Conservation (phyloP, 192 early-diverging fungal species). For the Coemansia sp. region DNA sequence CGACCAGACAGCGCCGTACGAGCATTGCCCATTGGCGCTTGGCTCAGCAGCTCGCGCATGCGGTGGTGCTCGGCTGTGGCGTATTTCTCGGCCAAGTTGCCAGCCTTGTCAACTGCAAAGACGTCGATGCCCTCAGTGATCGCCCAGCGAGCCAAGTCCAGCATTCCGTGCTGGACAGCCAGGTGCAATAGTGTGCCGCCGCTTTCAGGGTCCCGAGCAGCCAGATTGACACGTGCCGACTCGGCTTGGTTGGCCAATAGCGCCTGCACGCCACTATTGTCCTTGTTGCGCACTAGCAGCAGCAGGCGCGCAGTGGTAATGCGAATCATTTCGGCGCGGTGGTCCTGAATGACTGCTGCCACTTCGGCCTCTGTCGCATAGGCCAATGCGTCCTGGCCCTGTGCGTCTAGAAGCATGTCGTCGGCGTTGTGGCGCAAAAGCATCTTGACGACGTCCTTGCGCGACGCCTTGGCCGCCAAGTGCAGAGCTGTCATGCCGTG, state of each 20-base stretch:
- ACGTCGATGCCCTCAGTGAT: constrained; percentile 76
- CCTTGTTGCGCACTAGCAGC: constrained; percentile 45
- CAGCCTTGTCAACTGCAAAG: constrained; percentile 64
- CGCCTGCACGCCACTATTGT: constrained; percentile 32
- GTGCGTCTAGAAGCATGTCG: constrained; percentile 63
- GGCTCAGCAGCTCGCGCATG: constrained; percentile 56
- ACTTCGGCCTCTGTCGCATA: constrained; percentile 47
- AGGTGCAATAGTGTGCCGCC: constrained; percentile 71
- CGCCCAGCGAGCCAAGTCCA: constrained; percentile 68
- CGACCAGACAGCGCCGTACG: constrained; percentile 56
- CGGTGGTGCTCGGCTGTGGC: constrained; percentile 39
- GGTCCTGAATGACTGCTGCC: constrained; percentile 58
- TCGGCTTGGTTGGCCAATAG: constrained; percentile 59
- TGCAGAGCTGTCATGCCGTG: constrained; percentile 76
- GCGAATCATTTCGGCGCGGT: constrained; percentile 57
- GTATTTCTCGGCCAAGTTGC: constrained; percentile 52
- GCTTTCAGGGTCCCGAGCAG: constrained; percentile 60
- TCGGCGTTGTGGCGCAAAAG: constrained; percentile 66
- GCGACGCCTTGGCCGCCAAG: constrained; percentile 65
- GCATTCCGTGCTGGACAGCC: constrained; percentile 61
- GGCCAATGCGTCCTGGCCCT: constrained; percentile 61
- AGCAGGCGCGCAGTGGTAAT: constrained; percentile 55
- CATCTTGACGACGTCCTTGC: constrained; percentile 65
- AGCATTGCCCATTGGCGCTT: constrained; percentile 55
- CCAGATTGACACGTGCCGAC: constrained; percentile 64